Evolutionary conservation across 495 filamentous ascomycete species (phyloP).

Genomic region (Aspergillus conjunctus): DNA sequence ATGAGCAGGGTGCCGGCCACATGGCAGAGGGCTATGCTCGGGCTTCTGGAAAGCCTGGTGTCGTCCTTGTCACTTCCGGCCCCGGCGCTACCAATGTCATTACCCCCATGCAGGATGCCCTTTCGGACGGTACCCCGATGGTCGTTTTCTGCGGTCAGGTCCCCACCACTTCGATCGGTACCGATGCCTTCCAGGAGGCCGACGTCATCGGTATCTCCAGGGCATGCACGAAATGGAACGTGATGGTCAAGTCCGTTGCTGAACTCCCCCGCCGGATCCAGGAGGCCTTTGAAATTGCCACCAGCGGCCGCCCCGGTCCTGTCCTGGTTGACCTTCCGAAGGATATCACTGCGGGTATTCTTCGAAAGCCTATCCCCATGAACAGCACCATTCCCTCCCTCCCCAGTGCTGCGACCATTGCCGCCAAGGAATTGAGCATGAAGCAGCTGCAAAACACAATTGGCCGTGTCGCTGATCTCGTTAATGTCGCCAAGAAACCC

Average conservation of each 20-base stretch:
- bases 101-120: constrained; percentile 64
- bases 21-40: constrained; percentile 69
- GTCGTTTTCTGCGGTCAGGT: constrained; percentile 66
- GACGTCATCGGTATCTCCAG: constrained; percentile 63
- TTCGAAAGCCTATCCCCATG: constrained; percentile 56
- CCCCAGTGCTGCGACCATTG: constrained; percentile 56
- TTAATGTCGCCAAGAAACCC: constrained; percentile 62
- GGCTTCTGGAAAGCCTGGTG: constrained; percentile 59
- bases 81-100: constrained; percentile 66
- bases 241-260: constrained; percentile 61
- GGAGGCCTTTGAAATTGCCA: constrained; percentile 66
- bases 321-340: constrained; percentile 65
- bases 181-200: constrained; percentile 65
- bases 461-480: constrained; percentile 54
- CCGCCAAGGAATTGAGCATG: constrained; percentile 49
- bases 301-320: constrained; percentile 59
- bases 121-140: constrained; percentile 64
- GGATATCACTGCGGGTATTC: constrained; percentile 57
- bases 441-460: constrained; percentile 54
- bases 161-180: constrained; percentile 55
- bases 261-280: constrained; percentile 61
- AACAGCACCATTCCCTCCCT: constrained; percentile 55
- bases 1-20: constrained; percentile 68
- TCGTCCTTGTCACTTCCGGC: constrained; percentile 65
- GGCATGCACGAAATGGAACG: constrained; percentile 68